Base-by-base conservation (phyloP, 495 filamentous ascomycete genomes). In the Penicillium macrosclerotiorum region DNA sequence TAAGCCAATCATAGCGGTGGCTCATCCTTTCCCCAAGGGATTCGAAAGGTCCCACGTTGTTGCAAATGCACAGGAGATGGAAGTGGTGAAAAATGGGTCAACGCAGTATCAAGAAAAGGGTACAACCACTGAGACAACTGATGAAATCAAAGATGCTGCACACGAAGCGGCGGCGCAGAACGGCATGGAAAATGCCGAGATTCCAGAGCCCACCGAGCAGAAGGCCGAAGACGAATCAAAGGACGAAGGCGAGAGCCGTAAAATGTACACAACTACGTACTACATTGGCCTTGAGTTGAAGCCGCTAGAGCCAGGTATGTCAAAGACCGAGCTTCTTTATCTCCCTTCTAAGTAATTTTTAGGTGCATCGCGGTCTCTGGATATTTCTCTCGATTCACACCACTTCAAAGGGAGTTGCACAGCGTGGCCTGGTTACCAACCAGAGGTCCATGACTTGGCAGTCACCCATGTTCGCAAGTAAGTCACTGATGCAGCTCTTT, bases 11-110 rank as follows among this genome's bases (percentile, higher is more conserved):
- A 86, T 97, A 46, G 81, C 81, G 25, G 75, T 95, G 17, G 90
- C 91, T 0, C 90, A 92, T 49, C 89, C 91, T 0, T 98, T 91
- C 72, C 92, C 88, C 47, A 95, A 96, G 56, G 88, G 88, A 1
- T 96, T 94, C 57, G 86, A 93, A 40, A 79, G 93, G 47, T 71
- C 81, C 0, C 90, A 96, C 62, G 67, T 71, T 13, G 87, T 90
- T 69, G 77, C 78, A 48, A 82, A 70, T 32, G 85, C 92, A 22
- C 62, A 82, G 23, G 82, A 97, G 50, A 65, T 84, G 19, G 82
- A 80, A 34, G 79, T 75, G 36, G 84, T 90, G 1, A 80, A 84
- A 40, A 75, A 79, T 51, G 90, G 90, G 36, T 84, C 80, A 31
- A 71, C 91, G 40, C 72, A 80, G 32, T 88, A 82, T 51, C 73